Evolutionary conservation across 208 protist species (phyloP).

Genomic region (Strigomonas galati): DNA sequence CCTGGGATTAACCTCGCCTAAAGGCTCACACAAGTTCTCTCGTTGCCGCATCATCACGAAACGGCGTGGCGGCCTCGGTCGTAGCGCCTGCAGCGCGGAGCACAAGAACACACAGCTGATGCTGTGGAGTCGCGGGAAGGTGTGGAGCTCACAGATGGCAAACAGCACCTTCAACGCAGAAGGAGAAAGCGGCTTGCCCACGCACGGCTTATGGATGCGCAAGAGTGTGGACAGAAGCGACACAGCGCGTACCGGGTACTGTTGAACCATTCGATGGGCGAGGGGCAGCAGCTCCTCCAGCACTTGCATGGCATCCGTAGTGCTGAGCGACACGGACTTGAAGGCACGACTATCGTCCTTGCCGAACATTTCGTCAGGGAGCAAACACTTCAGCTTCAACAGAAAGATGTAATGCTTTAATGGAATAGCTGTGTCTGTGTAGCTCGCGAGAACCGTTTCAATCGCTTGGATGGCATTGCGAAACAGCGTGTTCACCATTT

Average conservation of each 20-base stretch:
- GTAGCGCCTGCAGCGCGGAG: not conserved
- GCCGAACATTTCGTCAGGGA: not conserved
- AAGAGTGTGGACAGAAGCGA: slow-evolving; percentile 15
- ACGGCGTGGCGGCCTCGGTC: too few species aligned
- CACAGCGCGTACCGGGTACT: slow-evolving; percentile 18
- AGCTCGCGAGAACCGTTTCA: not conserved
- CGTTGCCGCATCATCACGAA: not conserved
- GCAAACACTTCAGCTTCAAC: not conserved
- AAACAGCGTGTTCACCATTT: slow-evolving; percentile 2
- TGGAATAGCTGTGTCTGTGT: not conserved
- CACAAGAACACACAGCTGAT: not conserved
- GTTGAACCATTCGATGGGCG: slow-evolving; percentile 14
- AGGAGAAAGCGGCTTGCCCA: slow-evolving; percentile 12
- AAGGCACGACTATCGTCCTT: not conserved
- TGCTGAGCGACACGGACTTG: slow-evolving; percentile 7
- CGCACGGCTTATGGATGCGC: slow-evolving; percentile 18
- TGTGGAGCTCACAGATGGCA: not conserved
- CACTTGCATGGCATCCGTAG: slow-evolving; percentile 13
- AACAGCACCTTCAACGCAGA: slow-evolving; percentile 9
- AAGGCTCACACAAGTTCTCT: too few species aligned
- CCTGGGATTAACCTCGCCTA: too few species aligned
- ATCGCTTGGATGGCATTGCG: not conserved
- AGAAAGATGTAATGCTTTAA: not conserved
- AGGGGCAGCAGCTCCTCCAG: slow-evolving; percentile 12
- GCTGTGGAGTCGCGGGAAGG: not conserved